A percentile compares a stretch with the other conserved stretches of the same genome.
These are phyloP conservation scores for Melanomma pulvis-pyrius DNA, from an alignment of 495 filamentous ascomycete genomes.

Conservation along the genomic window DNA sequence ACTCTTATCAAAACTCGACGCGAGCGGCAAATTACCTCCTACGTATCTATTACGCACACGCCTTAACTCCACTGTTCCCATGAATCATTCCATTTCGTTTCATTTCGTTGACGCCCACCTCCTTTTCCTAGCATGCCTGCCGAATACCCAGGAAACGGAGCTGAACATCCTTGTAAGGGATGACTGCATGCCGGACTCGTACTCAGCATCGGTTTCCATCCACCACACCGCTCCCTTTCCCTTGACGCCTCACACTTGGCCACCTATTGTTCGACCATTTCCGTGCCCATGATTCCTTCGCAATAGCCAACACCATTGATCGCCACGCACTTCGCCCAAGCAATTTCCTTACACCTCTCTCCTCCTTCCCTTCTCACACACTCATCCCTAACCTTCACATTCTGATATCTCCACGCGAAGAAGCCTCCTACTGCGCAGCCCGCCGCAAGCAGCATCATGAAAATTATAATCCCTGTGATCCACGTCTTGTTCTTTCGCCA, in stretches of 20 bases:
- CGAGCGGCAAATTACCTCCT: background rate
- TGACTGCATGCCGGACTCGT: background rate
- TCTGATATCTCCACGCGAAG: slow-evolving; percentile 7
- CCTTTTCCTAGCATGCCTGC: background rate
- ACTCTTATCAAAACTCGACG: background rate
- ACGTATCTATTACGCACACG: background rate
- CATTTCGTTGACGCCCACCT: background rate
- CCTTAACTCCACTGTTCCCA: background rate
- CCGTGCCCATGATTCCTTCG: slow-evolving; percentile 7
- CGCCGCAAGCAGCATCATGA: slow-evolving; percentile 8
- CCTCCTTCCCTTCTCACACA: slow-evolving; percentile 16
- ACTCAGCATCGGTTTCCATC: background rate
- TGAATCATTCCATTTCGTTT: slow-evolving; percentile 3
- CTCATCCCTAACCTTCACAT: background rate
- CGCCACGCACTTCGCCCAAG: slow-evolving; percentile 22
- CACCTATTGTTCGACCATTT: background rate
- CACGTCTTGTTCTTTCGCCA: slow-evolving; percentile 12
- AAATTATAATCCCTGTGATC: background rate
- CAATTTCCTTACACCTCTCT: slow-evolving; percentile 9
- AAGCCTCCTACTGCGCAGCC: slow-evolving; percentile 12
- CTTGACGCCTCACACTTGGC: background rate
- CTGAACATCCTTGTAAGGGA: slow-evolving; percentile 11
- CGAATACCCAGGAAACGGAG: background rate
- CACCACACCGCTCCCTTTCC: too few relatives aligned
- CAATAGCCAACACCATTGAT: slow-evolving; percentile 21